Base-by-base conservation (phyloP, 345 rosid species). In the Hibiscus tridactylites region DNA sequence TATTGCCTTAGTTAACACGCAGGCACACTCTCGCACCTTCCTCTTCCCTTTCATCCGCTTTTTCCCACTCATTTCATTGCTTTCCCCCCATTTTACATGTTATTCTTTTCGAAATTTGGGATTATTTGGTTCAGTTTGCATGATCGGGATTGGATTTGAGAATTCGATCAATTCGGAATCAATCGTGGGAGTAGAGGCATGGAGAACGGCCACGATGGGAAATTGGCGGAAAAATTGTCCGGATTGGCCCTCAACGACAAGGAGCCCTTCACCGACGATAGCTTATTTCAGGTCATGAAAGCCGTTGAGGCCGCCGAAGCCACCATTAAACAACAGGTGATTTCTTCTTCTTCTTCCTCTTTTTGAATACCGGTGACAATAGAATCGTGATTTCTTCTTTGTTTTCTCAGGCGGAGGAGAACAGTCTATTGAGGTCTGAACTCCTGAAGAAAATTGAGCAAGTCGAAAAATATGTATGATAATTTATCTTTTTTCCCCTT, bases 221-320 rank as follows among this genome's bases (percentile, higher is more conserved):
- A 81, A 77, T 82, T 91, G 75, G 84, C 81, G 0, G 87, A 85
- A 37, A 86, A 84, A 76, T 75, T 94, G 53, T 78, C 96, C 8
- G 87, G 87, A 42, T 74, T 91, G 71, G 81, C 76, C 31, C 71
- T 90, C 26, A 78, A 75, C 65, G 29, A 3, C 78, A 19, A 71
- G 46, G 63, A 70, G 29, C 29, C 13, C 15, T 17, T 26, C 75
- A 72, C 64, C 50, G 64, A 33, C 73, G 82, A 74, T 70, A 91
- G 83, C 78, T 90, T 94, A 78, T 83, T 85, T 76, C 98, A 90
- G 90, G 97, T 91, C 28, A 88, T 90, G 88, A 90, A 88, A 77
- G 98, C 98, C 16, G 96, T 91, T 4, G 97, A 94, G 83, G 96
- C 93, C 2, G 97, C 98, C 8, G 98, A 94, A 83, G 87, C 90